Base-by-base conservation (phyloP, 2,329 filamentous ascomycete species). In the Apiospora kogelbergensis region DNA sequence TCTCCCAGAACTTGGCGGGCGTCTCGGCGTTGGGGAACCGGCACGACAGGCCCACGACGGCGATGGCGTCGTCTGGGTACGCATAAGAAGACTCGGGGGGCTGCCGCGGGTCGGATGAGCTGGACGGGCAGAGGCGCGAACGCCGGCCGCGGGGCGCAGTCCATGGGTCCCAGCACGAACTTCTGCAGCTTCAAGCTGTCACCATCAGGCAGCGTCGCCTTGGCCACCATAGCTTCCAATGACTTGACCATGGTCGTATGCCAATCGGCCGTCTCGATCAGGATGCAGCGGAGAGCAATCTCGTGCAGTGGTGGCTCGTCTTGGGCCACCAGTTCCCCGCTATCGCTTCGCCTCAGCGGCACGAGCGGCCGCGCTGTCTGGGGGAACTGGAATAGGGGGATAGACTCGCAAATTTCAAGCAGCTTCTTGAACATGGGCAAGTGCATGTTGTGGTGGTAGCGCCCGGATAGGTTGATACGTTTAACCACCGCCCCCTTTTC, bases 31-130 rank as follows among this genome's bases (percentile, higher is more conserved):
- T 78, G 5, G 80, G 77, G 11, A 81, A 75, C 7, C 78, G 76
- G 70, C 80, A 81, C 0, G 75, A 78, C 66, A 74, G 78, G 46
- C 81, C 81, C 42, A 82, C 72, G 33, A 82, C 75, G n/a, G 80
- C 81, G 64, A 83, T 80, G 46, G 78, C 70, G n/a, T 70, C 65
- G 15, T 70, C 69, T 11, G 40, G 40, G 15, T 65, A 65, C 1
- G 37, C 40, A 20, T 44, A 65, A 2, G 37, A 42, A 0, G 37
- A 24, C 22, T 26, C 41, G 24, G 40, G 20, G 20, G 9, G 10
- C n/a, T 2, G 63, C 63, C 7, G 63, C 40, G 22, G 63, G 63
- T 3, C 63, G 63, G 9, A 44, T 30, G 17, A 45, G 15, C 1
- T 30, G 63, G 37, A 65, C 6, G 10, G 63, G 63, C 2, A 42